These are phyloP conservation scores for Pyrus communis DNA, from an alignment of 306 rosid species.

Conservation along the genomic window DNA sequence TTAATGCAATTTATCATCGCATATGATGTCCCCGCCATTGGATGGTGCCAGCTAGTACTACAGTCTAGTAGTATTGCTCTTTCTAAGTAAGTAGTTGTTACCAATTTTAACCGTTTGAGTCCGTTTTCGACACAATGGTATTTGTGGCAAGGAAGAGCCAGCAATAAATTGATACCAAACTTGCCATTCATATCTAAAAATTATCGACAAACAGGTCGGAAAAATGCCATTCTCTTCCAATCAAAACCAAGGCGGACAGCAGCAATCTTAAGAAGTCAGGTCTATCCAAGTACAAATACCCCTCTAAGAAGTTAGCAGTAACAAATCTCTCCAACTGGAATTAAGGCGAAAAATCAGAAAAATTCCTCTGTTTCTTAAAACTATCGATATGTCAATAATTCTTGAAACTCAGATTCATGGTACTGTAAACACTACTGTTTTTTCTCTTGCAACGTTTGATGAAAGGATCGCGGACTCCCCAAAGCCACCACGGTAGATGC, in stretches of 20 bases:
- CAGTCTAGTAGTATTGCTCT: no score
- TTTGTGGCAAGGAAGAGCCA: no score
- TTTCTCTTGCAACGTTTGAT: not conserved
- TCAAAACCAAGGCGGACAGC: not conserved
- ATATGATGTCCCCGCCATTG: no score
- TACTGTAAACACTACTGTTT: not conserved
- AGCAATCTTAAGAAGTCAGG: no score
- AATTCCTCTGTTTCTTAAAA: not conserved
- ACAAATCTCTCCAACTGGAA: not conserved
- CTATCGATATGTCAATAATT: not conserved
- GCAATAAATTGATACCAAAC: no score
- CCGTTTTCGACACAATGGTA: not conserved
- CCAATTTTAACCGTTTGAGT: no score
- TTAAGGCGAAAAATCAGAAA: not conserved
- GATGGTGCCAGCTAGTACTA: rapidly evolving
- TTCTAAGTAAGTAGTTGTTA: not conserved
- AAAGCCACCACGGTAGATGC: not conserved
- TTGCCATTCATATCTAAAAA: no score
- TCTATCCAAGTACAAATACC: not conserved
- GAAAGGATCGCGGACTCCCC: not conserved
- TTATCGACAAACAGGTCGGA: no score
- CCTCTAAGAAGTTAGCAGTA: not conserved
- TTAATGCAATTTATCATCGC: no score
- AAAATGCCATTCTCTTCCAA: not conserved
- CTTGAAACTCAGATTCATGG: not conserved